These are phyloP conservation scores for Clonostachys rosea DNA, from an alignment of 2,329 filamentous ascomycete genomes.

Conservation along the genomic window DNA sequence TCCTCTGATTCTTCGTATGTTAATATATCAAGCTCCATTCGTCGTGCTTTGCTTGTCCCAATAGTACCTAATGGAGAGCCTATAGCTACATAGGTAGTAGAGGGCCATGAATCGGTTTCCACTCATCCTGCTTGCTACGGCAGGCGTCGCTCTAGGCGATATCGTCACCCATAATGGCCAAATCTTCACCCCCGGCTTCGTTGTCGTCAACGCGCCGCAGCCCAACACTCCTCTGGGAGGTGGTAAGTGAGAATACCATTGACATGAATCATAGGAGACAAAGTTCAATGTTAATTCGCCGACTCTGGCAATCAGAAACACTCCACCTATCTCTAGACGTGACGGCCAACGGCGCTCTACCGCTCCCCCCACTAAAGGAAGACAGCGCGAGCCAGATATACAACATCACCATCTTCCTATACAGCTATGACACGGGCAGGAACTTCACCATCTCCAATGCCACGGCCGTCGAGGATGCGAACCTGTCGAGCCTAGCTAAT, in stretches of 20 bases:
- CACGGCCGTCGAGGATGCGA: conserved; percentile 39
- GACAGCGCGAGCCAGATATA: conserved; percentile 52
- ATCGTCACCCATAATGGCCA: conserved; percentile 60
- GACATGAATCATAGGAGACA: neutral
- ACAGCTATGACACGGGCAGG: conserved; percentile 54
- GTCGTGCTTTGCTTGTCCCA: too few relatives aligned
- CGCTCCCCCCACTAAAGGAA: conserved; percentile 50
- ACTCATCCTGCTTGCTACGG: neutral
- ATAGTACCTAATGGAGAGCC: too few relatives aligned
- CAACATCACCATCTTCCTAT: conserved; percentile 64
- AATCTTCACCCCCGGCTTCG: conserved; percentile 65
- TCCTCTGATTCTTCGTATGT: too few relatives aligned
- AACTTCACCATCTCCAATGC: conserved; percentile 68
- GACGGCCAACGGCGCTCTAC: conserved; percentile 58
- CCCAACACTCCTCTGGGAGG: conserved; percentile 60
- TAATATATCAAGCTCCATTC: too few relatives aligned
- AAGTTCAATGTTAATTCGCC: conserved; percentile 5
- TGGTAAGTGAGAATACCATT: conserved; percentile 35
- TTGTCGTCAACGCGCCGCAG: conserved; percentile 61
- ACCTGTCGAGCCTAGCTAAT: conserved; percentile 51
- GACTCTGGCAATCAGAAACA: conserved; percentile 25
- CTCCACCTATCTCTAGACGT: conserved; percentile 66
- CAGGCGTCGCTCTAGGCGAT: conserved; percentile 15
- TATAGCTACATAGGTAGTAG: too few relatives aligned
- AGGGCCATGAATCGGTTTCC: too few relatives aligned